Base-by-base conservation (phyloP, 345 rosid genomes). In the Lepidium africanum region DNA sequence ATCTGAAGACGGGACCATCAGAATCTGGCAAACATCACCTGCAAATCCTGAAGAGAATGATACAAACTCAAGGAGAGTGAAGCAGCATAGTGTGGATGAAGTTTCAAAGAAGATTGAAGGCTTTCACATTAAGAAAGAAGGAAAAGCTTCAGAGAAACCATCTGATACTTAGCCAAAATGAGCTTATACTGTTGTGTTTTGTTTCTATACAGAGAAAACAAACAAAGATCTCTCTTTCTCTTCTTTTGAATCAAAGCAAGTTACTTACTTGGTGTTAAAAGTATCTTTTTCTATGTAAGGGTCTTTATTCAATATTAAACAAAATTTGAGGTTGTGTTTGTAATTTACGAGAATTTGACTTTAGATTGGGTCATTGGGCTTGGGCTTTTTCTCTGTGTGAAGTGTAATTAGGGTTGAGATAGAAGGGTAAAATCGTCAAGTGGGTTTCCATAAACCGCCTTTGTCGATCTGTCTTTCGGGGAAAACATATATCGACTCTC, bases 1-100 rank as follows among this genome's bases (percentile, higher is more conserved):
- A 70, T 95, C 99, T 0, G 99, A 95, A 83, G 99, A 95, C 12
- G 98, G 99, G 32, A 95, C 81, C 6, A 83, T 82, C 65, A 78
- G 87, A 72, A 85, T 83, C 76, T 86, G 84, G 89, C 82, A 84
- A 23, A 79, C 80, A 6, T 79, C 81, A 8, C 85, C 84, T 9
- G 21, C 27, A 23, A 79, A 37, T 23, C 33, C 54, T 2, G 85
- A 81, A 51, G 75, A 76, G 39, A 76, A 40, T 23, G 87, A 77
- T 14, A 37, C 80, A 13, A 63, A 17, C 53, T 65, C 69, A 1
- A 83, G 79, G 59, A 81, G 79, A 21, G 81, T 59, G 63, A 83
- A 83, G 76, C 77, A 83, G 76, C 77, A 78, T 23, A 56, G 59
- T 0, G 73, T 65, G 13, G 86, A 78, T n/a, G 86, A 83, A 67